Conservation (phyloP, 805 yeast genomes). For the Barnettozyma populi region DNA sequence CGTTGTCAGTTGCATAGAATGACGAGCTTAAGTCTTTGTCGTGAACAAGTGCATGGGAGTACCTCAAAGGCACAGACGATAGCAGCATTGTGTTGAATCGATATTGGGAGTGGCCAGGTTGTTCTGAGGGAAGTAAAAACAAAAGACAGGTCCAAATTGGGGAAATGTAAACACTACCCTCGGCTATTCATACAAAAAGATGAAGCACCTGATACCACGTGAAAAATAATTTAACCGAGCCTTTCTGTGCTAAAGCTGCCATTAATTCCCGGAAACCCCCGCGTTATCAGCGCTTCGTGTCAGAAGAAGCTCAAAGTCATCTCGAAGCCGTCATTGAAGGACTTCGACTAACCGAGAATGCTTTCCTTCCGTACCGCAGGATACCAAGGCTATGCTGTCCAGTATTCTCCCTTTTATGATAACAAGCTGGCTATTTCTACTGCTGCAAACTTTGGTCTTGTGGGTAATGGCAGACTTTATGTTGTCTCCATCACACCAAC, state of each 20-base stretch:
- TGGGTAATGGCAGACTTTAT: constrained; percentile 84
- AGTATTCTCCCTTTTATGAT: constrained; percentile 89
- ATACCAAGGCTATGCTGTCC: constrained; percentile 80
- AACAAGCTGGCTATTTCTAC: constrained; percentile 86
- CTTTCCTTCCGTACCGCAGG: constrained; percentile 69
- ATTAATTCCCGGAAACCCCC: neutral
- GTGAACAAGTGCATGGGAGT: constrained; percentile 17
- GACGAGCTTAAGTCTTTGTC: constrained; percentile 4
- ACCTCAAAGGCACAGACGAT: constrained; percentile 17
- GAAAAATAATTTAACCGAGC: too few species aligned
- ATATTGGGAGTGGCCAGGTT: neutral
- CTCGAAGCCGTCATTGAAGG: neutral
- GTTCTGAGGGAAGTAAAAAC: neutral
- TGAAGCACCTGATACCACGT: neutral
- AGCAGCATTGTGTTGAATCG: neutral
- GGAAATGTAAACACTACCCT: constrained; percentile 2
- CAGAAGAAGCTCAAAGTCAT: neutral
- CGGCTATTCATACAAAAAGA: neutral
- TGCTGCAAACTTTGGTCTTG: constrained; percentile 88
- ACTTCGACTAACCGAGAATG: constrained; percentile 38
- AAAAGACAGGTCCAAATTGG: neutral
- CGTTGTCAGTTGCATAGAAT: constrained; percentile 19
- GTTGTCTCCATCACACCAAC: constrained; percentile 60
- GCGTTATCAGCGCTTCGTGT: neutral
- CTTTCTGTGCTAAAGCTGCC: too few species aligned